Evolutionary conservation across 768 basidiomycete species (phyloP).

Genomic region (Calocybe indica): DNA sequence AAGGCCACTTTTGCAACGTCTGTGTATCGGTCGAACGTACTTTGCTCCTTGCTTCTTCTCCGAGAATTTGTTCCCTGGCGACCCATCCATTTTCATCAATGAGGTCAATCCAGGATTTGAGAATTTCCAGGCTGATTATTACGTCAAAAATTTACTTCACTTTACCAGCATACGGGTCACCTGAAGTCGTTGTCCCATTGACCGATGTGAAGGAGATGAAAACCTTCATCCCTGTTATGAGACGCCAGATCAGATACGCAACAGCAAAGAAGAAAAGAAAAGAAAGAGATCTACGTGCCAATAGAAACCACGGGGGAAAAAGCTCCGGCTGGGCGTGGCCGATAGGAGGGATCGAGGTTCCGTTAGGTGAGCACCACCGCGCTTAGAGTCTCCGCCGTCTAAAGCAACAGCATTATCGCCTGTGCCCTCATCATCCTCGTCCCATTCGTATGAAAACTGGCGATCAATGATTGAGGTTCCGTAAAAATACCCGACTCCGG

Average conservation of each 20-base stretch:
- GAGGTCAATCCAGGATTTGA: conserved; percentile 84
- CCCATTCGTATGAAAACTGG: conserved; percentile 88
- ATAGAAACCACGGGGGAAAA: conserved; percentile 97
- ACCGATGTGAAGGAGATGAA: conserved; percentile 88
- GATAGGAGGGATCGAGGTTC: conserved; percentile 77
- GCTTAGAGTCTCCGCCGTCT: conserved; percentile 31
- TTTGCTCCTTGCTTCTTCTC: conserved; percentile 94
- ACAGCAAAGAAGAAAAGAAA: conserved; percentile 1
- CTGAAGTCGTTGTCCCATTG: conserved; percentile 90
- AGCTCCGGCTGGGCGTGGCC: conserved; percentile 92
- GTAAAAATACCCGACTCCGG: conserved; percentile 94
- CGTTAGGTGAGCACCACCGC: conserved; percentile 58
- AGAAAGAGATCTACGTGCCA: conserved; percentile 47
- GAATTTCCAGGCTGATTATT: conserved; percentile 67
- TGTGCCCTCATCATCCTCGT: conserved; percentile 40
- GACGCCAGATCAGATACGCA: conserved; percentile 5
- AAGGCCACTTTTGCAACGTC: background rate
- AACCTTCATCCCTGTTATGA: conserved; percentile 84
- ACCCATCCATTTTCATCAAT: conserved; percentile 97
- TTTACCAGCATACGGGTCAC: conserved; percentile 19
- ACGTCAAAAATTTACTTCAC: background rate
- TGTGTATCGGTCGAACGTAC: conserved; percentile 26
- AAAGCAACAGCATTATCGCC: conserved; percentile 2
- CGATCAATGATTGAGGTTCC: conserved; percentile 84
- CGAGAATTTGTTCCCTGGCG: conserved; percentile 92